Base-by-base conservation (phyloP, 2,329 filamentous ascomycete genomes). In the Fonsecaea pedrosoi region DNA sequence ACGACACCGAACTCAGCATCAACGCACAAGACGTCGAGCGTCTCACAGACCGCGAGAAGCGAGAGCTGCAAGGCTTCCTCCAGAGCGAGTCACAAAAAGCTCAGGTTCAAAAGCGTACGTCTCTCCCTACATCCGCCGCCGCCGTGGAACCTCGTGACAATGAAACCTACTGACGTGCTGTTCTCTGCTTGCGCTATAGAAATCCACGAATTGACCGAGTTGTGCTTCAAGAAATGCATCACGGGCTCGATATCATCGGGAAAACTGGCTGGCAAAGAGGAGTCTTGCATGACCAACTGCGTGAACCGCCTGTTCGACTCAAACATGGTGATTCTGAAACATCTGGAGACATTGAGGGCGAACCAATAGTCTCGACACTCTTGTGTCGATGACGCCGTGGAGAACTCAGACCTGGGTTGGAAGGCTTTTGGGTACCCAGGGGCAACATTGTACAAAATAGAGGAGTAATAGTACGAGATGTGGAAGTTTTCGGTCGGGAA, bases 201-300 rank as follows among this genome's bases (percentile, higher is more conserved):
- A n/a, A 86, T 90, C 67, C 89, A 90, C 79, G 81, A 81, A 72
- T 81, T 90, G 40, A 88, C 87, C 53, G 90, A 95, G 74, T 87
- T 91, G 68, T 99, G 95, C 86, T 99, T 94, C 89, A 92, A 89
- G 77, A 98, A 97, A 83, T 99, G 95, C 84, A 84, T 97, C 68
- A 90, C 91, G 8, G 84, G 88, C 62, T 85, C 84, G 65, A 90
- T 97, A 77, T 89, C 89, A 73, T 86, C 84, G 68, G 86, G 88
- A 34, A 87, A 88, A 74, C 83, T 99, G 72, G 92, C 96, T 72
- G 86, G 85, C 75, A 83, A 80, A 69, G 95, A 99, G 82, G 90
- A 95, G 82, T 81, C 84, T 8, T 99, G 95, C 79, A 86, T 97
- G 78, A 84, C 89, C 78, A 97, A 97, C 83, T 99, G 95, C 76